A percentile compares a stretch with the other conserved stretches of the same genome.
These are phyloP conservation scores for Kwoniella sp. DNA, from an alignment of 768 basidiomycete species.

Conservation along the genomic window DNA sequence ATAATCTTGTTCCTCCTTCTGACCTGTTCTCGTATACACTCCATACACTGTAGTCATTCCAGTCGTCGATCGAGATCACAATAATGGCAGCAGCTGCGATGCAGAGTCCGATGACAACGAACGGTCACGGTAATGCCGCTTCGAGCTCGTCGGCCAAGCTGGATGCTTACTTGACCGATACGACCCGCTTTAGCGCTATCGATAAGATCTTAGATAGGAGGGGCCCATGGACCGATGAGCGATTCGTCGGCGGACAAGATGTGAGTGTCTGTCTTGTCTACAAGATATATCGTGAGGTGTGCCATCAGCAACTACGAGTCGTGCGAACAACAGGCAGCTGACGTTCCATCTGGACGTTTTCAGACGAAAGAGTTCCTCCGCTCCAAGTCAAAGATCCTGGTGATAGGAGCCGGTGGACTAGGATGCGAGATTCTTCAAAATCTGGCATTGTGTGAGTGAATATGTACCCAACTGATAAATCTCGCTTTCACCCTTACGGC, in stretches of 20 bases:
- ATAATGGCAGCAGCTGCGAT: slow-evolving; percentile 10
- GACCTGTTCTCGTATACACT: neutral
- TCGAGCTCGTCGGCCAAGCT: slow-evolving; percentile 15
- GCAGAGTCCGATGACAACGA: neutral
- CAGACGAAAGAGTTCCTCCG: slow-evolving; percentile 88
- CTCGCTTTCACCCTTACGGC: neutral
- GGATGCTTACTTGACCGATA: slow-evolving; percentile 24
- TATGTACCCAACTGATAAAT: neutral
- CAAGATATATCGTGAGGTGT: too few relatives aligned
- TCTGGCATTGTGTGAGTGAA: slow-evolving; percentile 68
- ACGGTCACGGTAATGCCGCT: neutral
- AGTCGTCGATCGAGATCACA: too few relatives aligned
- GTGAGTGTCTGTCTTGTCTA: slow-evolving; percentile 58
- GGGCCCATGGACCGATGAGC: slow-evolving; percentile 84
- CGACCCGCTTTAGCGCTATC: slow-evolving; percentile 72
- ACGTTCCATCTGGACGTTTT: neutral
- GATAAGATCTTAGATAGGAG: slow-evolving; percentile 81
- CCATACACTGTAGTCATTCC: too few relatives aligned
- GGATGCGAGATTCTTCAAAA: slow-evolving; percentile 97
- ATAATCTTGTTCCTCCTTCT: neutral
- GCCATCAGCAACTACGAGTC: too few relatives aligned
- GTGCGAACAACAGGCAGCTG: too few relatives aligned
- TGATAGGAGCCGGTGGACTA: slow-evolving; percentile 95
- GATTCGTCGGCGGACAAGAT: slow-evolving; percentile 75
- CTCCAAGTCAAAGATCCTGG: slow-evolving; percentile 83